Conservation (phyloP, 2,329 filamentous ascomycete genomes). For the Aureobasidium musti region DNA sequence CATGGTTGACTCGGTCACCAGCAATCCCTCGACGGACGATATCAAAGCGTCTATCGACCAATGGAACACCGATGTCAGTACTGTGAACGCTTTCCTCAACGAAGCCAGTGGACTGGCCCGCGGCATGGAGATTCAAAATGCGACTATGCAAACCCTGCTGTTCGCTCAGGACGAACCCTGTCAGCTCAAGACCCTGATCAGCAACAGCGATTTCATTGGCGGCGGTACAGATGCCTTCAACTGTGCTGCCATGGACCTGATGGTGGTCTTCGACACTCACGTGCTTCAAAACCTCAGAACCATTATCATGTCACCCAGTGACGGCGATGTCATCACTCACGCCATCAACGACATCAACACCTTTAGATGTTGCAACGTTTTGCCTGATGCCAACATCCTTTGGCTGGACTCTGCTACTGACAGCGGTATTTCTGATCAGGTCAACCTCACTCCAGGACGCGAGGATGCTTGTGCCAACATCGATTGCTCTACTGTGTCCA, state of each 20-base stretch:
- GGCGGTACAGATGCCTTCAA: slow-evolving; percentile 29
- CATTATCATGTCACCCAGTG: slow-evolving; percentile 29
- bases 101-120: slow-evolving; percentile 55
- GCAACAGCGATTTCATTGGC: slow-evolving; percentile 11
- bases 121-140: slow-evolving; percentile 34
- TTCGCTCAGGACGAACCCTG: slow-evolving; percentile 34
- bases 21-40: slow-evolving; percentile 21
- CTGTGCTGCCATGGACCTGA: slow-evolving; percentile 23
- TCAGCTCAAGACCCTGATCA: slow-evolving; percentile 32
- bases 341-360: slow-evolving; percentile 33
- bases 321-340: slow-evolving; percentile 16
- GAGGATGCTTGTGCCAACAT: slow-evolving; percentile 28
- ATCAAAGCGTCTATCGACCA: slow-evolving; percentile 31
- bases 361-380: slow-evolving; percentile 35
- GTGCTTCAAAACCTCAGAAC: slow-evolving; percentile 32
- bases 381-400: slow-evolving; percentile 32
- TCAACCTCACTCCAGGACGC: background rate
- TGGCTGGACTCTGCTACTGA: slow-evolving; percentile 28
- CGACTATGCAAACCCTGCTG: slow-evolving; percentile 25
- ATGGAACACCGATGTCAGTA: slow-evolving; percentile 51
- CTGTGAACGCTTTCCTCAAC: slow-evolving; percentile 57
- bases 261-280: slow-evolving; percentile 30
- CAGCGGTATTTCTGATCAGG: slow-evolving; percentile 8
- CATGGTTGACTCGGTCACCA: slow-evolving; percentile 31
- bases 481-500: slow-evolving; percentile 8